These are phyloP conservation scores for Lachancea quebecensis DNA, from an alignment of 805 yeast genomes.

Conservation along the genomic window DNA sequence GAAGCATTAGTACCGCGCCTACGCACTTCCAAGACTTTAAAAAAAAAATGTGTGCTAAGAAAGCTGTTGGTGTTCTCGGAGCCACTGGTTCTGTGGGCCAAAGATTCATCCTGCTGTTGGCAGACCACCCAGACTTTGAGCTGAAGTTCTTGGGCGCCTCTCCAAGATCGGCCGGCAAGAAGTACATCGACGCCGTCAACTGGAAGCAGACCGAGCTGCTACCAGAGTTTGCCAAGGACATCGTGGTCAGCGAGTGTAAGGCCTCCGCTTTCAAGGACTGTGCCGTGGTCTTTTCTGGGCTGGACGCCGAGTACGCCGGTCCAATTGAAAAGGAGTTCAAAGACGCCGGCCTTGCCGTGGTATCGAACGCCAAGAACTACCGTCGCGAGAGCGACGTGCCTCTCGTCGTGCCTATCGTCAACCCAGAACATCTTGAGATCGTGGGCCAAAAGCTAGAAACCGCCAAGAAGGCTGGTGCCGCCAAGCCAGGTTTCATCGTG, in stretches of 20 bases:
- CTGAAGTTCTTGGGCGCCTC: constrained; percentile 86
- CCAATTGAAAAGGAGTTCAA: constrained; percentile 80
- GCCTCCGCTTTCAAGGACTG: constrained; percentile 75
- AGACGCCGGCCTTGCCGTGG: constrained; percentile 72
- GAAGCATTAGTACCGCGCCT: too few species aligned
- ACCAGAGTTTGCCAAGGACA: constrained; percentile 57
- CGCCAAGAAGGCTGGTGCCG: constrained; percentile 48
- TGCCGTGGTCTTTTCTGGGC: constrained; percentile 90
- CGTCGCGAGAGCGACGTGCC: constrained; percentile 86
- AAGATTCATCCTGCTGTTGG: constrained; percentile 77
- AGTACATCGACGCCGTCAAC: constrained; percentile 74
- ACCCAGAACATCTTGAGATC: constrained; percentile 80
- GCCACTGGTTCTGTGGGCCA: constrained; percentile 99
- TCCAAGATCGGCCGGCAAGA: constrained; percentile 85
- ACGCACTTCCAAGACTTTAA: not conserved
- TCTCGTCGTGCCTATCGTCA: constrained; percentile 88
- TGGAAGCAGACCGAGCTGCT: constrained; percentile 90
- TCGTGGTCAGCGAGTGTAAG: constrained; percentile 72
- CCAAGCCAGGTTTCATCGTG: constrained; percentile 73
- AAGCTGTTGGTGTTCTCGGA: constrained; percentile 80
- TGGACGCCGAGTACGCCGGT: constrained; percentile 91
- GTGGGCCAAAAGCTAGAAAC: constrained; percentile 50
- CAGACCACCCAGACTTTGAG: constrained; percentile 86
- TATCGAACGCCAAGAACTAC: constrained; percentile 95
- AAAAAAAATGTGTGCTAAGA: constrained; percentile 27